These are phyloP conservation scores for Rutstroemia sp. DNA, from an alignment of 2,329 filamentous ascomycete species.

Conservation along the genomic window DNA sequence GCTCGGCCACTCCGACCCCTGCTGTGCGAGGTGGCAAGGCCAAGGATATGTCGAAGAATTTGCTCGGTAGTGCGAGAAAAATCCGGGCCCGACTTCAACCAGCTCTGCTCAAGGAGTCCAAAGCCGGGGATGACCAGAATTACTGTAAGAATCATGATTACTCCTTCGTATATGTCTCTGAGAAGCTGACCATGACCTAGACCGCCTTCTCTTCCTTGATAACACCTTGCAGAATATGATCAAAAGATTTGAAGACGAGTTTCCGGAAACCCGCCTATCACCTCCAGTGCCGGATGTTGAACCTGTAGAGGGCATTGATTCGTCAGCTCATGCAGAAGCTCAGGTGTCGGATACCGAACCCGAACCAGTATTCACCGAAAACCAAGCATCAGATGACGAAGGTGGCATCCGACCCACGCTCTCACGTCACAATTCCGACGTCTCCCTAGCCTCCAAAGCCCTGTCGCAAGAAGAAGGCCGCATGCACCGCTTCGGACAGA, in stretches of 20 bases:
- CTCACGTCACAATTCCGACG: slow-evolving; percentile 56
- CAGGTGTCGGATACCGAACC: slow-evolving; percentile 19
- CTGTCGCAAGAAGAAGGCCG: slow-evolving; percentile 63
- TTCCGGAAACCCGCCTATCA: slow-evolving; percentile 67
- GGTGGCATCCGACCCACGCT: slow-evolving; percentile 34
- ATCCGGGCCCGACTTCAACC: slow-evolving; percentile 79
- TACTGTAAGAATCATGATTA: slow-evolving; percentile 53
- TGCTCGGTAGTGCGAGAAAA: slow-evolving; percentile 81
- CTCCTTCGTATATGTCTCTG: neutral
- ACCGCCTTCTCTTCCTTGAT: slow-evolving; percentile 78
- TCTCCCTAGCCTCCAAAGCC: slow-evolving; percentile 58
- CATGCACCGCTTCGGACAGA: slow-evolving; percentile 61
- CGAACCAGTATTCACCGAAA: slow-evolving; percentile 19
- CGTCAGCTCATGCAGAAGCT: slow-evolving; percentile 9
- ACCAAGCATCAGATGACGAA: slow-evolving; percentile 33
- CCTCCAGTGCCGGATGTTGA: slow-evolving; percentile 14
- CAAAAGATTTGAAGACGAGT: slow-evolving; percentile 91
- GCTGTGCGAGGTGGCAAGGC: slow-evolving; percentile 52
- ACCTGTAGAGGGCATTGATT: slow-evolving; percentile 1
- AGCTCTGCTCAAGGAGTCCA: slow-evolving; percentile 68
- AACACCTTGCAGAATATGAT: slow-evolving; percentile 86
- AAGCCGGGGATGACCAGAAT: slow-evolving; percentile 62
- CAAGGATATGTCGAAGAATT: slow-evolving; percentile 87
- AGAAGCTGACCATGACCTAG: slow-evolving; percentile 32
- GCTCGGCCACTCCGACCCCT: slow-evolving; percentile 38